These are phyloP conservation scores for Patellifolia procumbens DNA, from an alignment of 179 eudicot species.

Conservation along the genomic window DNA sequence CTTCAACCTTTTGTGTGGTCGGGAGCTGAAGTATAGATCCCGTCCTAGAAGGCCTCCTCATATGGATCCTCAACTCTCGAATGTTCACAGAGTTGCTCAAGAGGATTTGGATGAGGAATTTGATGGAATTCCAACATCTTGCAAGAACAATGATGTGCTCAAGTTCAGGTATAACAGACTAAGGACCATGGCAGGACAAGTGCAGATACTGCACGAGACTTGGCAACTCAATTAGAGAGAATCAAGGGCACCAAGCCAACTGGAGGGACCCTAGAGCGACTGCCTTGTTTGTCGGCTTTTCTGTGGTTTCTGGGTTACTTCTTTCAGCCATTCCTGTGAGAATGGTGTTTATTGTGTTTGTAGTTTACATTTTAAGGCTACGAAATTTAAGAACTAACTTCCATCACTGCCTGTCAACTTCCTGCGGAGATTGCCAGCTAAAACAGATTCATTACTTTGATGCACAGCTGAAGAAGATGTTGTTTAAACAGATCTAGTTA, in stretches of 20 bases:
- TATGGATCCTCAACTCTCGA: constrained; percentile 39
- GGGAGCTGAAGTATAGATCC: constrained; percentile 34
- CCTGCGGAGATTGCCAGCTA: constrained; percentile 39
- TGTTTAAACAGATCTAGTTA: not conserved
- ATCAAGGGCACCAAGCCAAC: constrained; percentile 34
- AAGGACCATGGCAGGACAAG: constrained; percentile 34
- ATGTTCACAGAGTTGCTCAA: constrained; percentile 1
- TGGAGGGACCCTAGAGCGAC: constrained; percentile 53
- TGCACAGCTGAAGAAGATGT: not conserved
- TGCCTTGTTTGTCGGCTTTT: constrained; percentile 32
- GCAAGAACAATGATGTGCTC: constrained; percentile 28
- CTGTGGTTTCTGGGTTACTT: constrained; percentile 24
- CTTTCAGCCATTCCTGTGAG: constrained; percentile 21
- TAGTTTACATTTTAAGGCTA: constrained; percentile 31
- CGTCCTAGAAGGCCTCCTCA: constrained; percentile 39
- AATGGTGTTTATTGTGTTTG: not conserved
- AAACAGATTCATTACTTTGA: constrained; percentile 36
- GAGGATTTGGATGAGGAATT: constrained; percentile 45
- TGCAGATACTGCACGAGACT: constrained; percentile 32
- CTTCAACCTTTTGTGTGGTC: constrained; percentile 19
- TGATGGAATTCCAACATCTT: constrained; percentile 35
- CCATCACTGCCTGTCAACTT: constrained; percentile 38
- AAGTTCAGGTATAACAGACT: constrained; percentile 37
- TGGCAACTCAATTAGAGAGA: constrained; percentile 46
- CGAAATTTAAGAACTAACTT: constrained; percentile 25